phyloP scores from a whole-genome alignment of 306 rosid species.

The Vigna reflexopilosa region DNA sequence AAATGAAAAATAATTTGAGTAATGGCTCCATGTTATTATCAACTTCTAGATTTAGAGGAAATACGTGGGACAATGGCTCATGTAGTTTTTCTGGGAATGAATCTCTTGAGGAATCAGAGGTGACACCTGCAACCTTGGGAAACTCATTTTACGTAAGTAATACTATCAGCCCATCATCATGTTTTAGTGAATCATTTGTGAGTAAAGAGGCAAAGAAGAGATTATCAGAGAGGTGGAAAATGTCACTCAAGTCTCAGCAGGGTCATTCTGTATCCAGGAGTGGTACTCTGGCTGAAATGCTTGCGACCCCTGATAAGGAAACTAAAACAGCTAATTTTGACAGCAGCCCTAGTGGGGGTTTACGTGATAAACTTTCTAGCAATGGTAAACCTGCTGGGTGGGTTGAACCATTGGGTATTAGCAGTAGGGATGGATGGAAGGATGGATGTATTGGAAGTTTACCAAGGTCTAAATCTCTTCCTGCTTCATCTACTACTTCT shows the following conservation, averaged over 20 bases:
- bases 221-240: conserved; percentile 32
- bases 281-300: conserved; percentile 31
- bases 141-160: not conserved
- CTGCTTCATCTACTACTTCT: conserved; percentile 32
- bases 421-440: conserved; percentile 39
- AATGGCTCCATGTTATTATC: conserved; percentile 47
- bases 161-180: not conserved
- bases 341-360: not conserved
- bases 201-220: conserved; percentile 35
- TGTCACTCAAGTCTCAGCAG: conserved; percentile 24
- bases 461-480: conserved; percentile 22
- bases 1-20: conserved; percentile 58
- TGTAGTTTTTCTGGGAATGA: conserved; percentile 65
- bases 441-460: conserved; percentile 27
- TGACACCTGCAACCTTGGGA: conserved; percentile 35
- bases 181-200: conserved; percentile 28
- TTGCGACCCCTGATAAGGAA: conserved; percentile 27
- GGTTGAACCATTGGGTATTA: conserved; percentile 33
- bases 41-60: conserved; percentile 59
- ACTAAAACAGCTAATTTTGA: not conserved
- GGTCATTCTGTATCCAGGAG: not conserved
- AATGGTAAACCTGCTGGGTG: conserved; percentile 8
- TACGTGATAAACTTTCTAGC: not conserved
- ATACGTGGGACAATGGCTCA: conserved; percentile 64
- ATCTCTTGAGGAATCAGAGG: conserved; percentile 60